Evolutionary conservation across 1,139 yeast genomes (phyloP).

Genomic region (Casaregolazyma suthepensis): DNA sequence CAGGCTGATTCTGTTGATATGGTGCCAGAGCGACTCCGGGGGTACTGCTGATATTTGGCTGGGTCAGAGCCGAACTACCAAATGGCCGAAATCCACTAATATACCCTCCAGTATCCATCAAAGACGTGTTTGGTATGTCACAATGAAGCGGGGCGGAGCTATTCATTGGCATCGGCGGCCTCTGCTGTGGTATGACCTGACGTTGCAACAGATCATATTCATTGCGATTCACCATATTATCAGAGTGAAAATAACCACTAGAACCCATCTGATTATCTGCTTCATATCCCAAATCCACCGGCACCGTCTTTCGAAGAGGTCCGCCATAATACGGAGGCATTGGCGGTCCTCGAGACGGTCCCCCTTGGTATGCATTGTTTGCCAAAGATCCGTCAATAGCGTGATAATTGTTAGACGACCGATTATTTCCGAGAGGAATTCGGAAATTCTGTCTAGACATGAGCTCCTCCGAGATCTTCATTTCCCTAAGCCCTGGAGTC

Average conservation of each 20-base stretch:
- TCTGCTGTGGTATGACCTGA: conserved; percentile 12
- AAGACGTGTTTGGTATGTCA: not conserved
- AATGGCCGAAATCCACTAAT: conserved; percentile 21
- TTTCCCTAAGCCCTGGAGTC: conserved; percentile 44
- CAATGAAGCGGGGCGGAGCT: not conserved
- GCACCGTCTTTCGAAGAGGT: conserved; percentile 2
- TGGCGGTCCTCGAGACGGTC: not conserved
- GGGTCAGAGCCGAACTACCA: conserved; percentile 16
- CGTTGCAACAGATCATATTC: conserved; percentile 10
- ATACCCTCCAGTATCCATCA: conserved; percentile 10
- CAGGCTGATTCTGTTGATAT: conserved; percentile 3
- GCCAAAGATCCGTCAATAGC: not conserved
- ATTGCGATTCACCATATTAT: not conserved
- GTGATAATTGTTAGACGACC: not conserved
- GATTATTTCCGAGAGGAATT: conserved; percentile 31
- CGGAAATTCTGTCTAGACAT: conserved; percentile 53
- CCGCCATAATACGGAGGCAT: conserved; percentile 3
- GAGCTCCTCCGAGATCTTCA: conserved; percentile 53
- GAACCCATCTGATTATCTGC: conserved; percentile 5
- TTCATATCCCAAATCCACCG: conserved; percentile 5
- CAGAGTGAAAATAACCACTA: not conserved
- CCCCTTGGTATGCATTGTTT: not conserved
- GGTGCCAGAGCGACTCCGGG: conserved; percentile 8
- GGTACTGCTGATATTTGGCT: conserved; percentile 10
- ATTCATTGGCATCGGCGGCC: conserved; percentile 2